A percentile compares a stretch with the other conserved stretches of the same genome.
These are phyloP conservation scores for Diaporthe longicolla DNA, from an alignment of 2,329 filamentous ascomycete species.

Conservation along the genomic window DNA sequence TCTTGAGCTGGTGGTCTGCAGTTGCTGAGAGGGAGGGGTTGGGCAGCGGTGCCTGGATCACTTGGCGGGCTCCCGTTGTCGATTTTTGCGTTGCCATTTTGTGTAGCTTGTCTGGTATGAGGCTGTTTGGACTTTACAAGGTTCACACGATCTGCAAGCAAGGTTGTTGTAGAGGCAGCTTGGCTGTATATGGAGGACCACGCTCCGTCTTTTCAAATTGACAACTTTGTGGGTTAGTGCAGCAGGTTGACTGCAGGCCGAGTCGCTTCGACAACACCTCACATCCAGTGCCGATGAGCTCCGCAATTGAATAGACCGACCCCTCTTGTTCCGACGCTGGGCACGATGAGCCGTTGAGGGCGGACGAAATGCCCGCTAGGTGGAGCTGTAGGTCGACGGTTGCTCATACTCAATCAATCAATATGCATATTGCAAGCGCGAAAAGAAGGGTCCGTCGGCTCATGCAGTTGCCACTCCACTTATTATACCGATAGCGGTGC, in stretches of 20 bases:
- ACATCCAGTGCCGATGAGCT: conserved; percentile 13
- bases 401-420: neutral
- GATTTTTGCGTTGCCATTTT: conserved; percentile 5
- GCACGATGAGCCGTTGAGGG: conserved; percentile 3
- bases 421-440: neutral
- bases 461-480: conserved; percentile 6
- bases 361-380: conserved; percentile 5
- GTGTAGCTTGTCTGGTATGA: neutral
- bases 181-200: neutral
- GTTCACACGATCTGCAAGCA: conserved; percentile 5
- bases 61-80: conserved; percentile 42
- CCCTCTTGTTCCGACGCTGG: conserved; percentile 19
- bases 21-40: conserved; percentile 73
- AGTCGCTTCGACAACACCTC: neutral
- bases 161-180: neutral
- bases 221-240: neutral
- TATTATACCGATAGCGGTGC: conserved; percentile 14
- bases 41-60: conserved; percentile 46
- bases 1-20: conserved; percentile 70
- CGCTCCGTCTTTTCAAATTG: neutral
- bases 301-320: conserved; percentile 20
- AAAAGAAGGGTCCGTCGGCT: neutral
- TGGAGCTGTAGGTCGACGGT: conserved; percentile 1
- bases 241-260: neutral
- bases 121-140: neutral